Evolutionary conservation across 2,329 filamentous ascomycete species (phyloP), one percentile per base, ranked within the genome.

Genomic region (Daldinia sp.): DNA sequence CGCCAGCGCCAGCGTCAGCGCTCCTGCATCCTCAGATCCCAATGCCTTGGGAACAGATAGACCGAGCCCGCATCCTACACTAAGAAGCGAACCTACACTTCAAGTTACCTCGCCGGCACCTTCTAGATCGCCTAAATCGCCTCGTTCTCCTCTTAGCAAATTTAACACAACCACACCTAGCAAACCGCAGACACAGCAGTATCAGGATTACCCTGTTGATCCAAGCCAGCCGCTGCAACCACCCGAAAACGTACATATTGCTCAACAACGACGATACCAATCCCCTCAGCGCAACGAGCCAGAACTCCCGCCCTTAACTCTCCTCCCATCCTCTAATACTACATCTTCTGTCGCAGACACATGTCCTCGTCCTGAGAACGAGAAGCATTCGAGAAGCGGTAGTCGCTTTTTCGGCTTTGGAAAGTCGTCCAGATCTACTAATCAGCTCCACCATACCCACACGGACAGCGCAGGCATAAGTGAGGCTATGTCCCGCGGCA

Each of bases 321-420:
- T 28, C 42, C 53, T 64, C 65, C 74, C 60, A 28, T 64, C 60
- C 63, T 72, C 65, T 68, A 70, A 62, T 65, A 62, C 63, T n/a
- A 35, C 69, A 4, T 74, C 74, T 39, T 72, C 69, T 23, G 67
- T 12, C 23, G 26, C 62, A n/a, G 66, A 72, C 13, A 67, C 71
- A 23, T 72, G 68, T 18, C 18, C 65, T 30, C 59, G 73, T 30
- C 60, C 71, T 20, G 75, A 76, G n/a, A 69, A 70, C 37, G 77
- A 79, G 68, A 79, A 77, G 55, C 77, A 78, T 62, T 65, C 76
- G 48, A 74, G 76, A 63, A 78, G 72, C 65, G 73, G 70, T 33
- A 79, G 77, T 42, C 77, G 77, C 56, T 79, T 79, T 55, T 78
- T 78, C 68, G 74, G 74, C 59, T 79, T 79, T 59, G 74, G 74